A percentile compares a stretch with the other conserved stretches of the same genome.
These are phyloP conservation scores for Penicillium robsamsonii DNA, from an alignment of 495 filamentous ascomycete genomes.

Conservation along the genomic window DNA sequence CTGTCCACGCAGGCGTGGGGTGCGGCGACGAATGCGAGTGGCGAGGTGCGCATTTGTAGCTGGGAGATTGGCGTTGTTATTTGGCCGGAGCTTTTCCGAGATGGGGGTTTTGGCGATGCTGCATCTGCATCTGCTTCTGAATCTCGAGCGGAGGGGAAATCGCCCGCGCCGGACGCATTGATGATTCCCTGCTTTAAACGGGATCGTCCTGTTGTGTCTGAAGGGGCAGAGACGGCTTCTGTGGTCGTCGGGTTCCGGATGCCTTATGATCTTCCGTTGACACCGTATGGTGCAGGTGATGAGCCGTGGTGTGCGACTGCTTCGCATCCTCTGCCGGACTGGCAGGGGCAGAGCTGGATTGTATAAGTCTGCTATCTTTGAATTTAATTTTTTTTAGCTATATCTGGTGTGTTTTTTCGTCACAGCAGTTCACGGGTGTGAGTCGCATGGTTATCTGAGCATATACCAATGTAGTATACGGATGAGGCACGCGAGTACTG, in stretches of 20 bases:
- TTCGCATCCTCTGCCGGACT: constrained; percentile 62
- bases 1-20: constrained; percentile 91
- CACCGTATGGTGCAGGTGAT: constrained; percentile 59
- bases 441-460: not conserved
- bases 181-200: constrained; percentile 71
- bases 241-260: constrained; percentile 65
- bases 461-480: not conserved
- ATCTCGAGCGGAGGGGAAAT: not conserved
- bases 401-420: not conserved
- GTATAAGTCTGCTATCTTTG: constrained; percentile 5
- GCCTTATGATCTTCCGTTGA: constrained; percentile 79
- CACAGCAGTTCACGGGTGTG: not conserved
- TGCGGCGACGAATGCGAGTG: constrained; percentile 47
- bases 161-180: constrained; percentile 23
- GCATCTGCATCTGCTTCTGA: not conserved
- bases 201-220: constrained; percentile 44
- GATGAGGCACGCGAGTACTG: not conserved
- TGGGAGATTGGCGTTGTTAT: constrained; percentile 86
- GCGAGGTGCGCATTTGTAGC: constrained; percentile 68
- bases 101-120: constrained; percentile 15
- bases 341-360: constrained; percentile 60
- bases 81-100: constrained; percentile 67
- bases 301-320: constrained; percentile 77
- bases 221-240: constrained; percentile 4
- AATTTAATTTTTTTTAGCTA: not conserved